Evolutionary conservation across 2,329 filamentous ascomycete species (phyloP).

Genomic region (Aspergillus sp.): DNA sequence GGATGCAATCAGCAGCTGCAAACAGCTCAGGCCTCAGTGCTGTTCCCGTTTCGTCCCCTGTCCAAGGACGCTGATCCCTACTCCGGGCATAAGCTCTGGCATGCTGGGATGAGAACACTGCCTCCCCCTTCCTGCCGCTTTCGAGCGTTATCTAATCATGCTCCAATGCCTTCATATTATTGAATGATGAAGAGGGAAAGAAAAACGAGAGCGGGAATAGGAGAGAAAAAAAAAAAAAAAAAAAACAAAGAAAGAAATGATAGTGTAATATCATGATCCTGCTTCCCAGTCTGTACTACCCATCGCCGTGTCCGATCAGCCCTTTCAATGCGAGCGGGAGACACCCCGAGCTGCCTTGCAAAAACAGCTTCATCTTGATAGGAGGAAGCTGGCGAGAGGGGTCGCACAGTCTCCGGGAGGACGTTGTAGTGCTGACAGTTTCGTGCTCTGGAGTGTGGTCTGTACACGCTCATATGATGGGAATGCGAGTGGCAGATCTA

Average conservation of each 20-base stretch:
- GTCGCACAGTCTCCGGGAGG: not conserved
- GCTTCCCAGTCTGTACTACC: conserved; percentile 8
- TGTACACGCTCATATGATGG: not conserved
- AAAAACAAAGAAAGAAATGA: not conserved
- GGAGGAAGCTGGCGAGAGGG: not conserved
- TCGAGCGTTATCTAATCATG: no score
- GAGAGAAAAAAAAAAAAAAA: not conserved
- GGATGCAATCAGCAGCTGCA: conserved; percentile 17
- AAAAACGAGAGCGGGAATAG: not conserved
- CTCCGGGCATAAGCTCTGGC: conserved; percentile 12
- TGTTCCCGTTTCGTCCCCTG: conserved; percentile 3
- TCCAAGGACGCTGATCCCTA: conserved; percentile 18
- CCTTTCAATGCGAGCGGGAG: conserved; percentile 2
- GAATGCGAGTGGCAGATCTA: not conserved
- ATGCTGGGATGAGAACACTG: conserved; percentile 18
- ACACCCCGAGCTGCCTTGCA: not conserved
- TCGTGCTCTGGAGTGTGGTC: no score
- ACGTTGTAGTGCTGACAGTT: no score
- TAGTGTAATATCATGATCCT: conserved; percentile 5
- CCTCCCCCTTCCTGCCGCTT: conserved; percentile 19
- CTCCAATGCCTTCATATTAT: not conserved
- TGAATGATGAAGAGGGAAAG: not conserved
- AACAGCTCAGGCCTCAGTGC: conserved; percentile 10
- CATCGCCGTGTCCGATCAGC: conserved; percentile 1
- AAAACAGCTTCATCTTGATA: not conserved